These are phyloP conservation scores for Cucumis cinereus DNA, from an alignment of 306 rosid species.

Conservation along the genomic window DNA sequence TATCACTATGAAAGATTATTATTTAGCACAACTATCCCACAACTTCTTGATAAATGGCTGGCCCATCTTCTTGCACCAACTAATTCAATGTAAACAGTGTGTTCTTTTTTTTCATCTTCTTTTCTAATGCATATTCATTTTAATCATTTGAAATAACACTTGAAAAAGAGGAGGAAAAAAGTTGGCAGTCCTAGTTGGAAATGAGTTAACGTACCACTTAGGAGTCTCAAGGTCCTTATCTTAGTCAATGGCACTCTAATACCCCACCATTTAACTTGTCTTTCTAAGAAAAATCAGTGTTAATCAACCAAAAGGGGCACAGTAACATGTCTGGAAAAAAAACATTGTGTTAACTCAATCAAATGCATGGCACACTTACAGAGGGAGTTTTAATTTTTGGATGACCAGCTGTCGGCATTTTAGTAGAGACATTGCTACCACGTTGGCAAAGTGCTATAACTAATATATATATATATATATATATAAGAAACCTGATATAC, in stretches of 20 bases:
- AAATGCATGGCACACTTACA: background rate
- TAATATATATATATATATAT: background rate
- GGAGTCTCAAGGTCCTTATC: background rate
- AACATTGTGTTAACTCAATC: background rate
- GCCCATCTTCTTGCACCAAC: background rate
- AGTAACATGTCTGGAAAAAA: background rate
- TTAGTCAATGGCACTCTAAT: background rate
- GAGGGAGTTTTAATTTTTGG: background rate
- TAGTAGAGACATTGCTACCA: constrained; percentile 2
- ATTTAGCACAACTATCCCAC: background rate
- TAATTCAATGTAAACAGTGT: background rate
- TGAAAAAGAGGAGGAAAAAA: background rate
- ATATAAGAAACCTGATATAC: background rate
- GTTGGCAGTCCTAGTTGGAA: background rate
- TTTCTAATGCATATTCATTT: background rate
- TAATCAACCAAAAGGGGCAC: background rate
- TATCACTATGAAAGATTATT: background rate
- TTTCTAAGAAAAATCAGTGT: background rate
- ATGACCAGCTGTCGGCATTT: background rate
- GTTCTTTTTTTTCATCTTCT: background rate
- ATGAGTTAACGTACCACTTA: background rate
- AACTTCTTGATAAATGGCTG: background rate
- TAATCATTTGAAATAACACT: background rate
- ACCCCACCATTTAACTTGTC: background rate
- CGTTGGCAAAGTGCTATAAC: constrained; percentile 1